Base-by-base conservation (phyloP, 148 eudicot genomes). In the Chenopodium album region DNA sequence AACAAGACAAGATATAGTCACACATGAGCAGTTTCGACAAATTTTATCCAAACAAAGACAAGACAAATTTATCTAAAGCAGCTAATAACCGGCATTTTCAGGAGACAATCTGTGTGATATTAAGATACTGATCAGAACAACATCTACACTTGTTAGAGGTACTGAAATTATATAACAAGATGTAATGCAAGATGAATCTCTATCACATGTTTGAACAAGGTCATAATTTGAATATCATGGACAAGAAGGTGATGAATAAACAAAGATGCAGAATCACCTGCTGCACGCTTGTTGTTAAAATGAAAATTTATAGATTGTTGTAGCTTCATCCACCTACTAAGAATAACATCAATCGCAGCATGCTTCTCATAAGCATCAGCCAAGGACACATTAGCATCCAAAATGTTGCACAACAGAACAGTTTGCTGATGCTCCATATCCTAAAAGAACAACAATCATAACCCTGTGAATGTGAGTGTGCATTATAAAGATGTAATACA, bases 341-440 rank as follows among this genome's bases (percentile, higher is more conserved):
- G 83, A 62, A 88, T 84, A 78, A 70, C 79, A 12, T 87, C 80
- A 22, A 75, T 85, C 32, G 89, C 92, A 70, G 87, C 79, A 11
- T 82, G 72, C 81, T 86, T 86, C 59, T 84, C 81, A 84, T 75
- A 84, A 79, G 94, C 92, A 88, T 90, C 89, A 66, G 89, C 86
- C 75, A 94, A 85, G 78, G 92, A 85, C 81, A 85, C 81, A 83
- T 96, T 92, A 37, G 90, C 65, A 85, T 87, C 89, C 74, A 96
- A 59, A 85, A 96, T 89, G 86, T 90, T 92, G 67, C 87, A 88
- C 76, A 96, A 82, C 63, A 89, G 79, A 83, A 89, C 86, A 47
- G 99, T 96, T 59, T 92, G 98, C 59, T 91, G 89, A 88, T 96
- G 94, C 86, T 94, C 99, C 93, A 4, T 47, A 7, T 7, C 50